These are phyloP conservation scores for Colletotrichum trifolii DNA, from an alignment of 2,329 filamentous ascomycete species.

Conservation along the genomic window DNA sequence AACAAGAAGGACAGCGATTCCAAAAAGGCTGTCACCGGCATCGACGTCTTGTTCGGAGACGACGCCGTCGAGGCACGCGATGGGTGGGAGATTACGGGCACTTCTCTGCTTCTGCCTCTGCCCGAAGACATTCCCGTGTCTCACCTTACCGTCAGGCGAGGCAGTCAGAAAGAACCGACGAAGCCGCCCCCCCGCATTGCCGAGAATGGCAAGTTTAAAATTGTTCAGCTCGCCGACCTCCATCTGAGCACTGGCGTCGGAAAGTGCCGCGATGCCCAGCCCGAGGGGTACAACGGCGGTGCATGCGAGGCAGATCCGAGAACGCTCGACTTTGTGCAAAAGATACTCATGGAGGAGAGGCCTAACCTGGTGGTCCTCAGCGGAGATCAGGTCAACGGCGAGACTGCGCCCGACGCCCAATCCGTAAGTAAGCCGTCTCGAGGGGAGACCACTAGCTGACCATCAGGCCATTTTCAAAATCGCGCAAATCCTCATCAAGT, in stretches of 20 bases:
- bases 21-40: conserved; percentile 77
- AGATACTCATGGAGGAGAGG: conserved; percentile 89
- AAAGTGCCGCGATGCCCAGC: conserved; percentile 85
- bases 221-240: conserved; percentile 94
- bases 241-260: conserved; percentile 93
- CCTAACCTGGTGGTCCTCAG: conserved; percentile 92
- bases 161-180: conserved; percentile 70
- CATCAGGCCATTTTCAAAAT: conserved; percentile 89
- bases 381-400: conserved; percentile 95
- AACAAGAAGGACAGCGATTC: conserved; percentile 81
- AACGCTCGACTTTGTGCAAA: conserved; percentile 88
- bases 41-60: conserved; percentile 89
- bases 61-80: conserved; percentile 91
- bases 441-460: conserved; percentile 14
- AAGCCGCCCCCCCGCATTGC: conserved; percentile 82
- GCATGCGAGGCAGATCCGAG: conserved; percentile 91
- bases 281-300: conserved; percentile 75
- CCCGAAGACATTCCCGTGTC: conserved; percentile 72
- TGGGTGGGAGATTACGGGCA: conserved; percentile 84
- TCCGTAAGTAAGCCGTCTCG: conserved; percentile 63
- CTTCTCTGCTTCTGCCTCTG: conserved; percentile 76
- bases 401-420: conserved; percentile 90
- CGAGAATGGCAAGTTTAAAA: conserved; percentile 95
- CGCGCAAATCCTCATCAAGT: conserved; percentile 83
- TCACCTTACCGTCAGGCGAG: conserved; percentile 82